These are phyloP conservation scores for Xylariaceae sp. DNA, from an alignment of 2,329 filamentous ascomycete species.

Conservation along the genomic window DNA sequence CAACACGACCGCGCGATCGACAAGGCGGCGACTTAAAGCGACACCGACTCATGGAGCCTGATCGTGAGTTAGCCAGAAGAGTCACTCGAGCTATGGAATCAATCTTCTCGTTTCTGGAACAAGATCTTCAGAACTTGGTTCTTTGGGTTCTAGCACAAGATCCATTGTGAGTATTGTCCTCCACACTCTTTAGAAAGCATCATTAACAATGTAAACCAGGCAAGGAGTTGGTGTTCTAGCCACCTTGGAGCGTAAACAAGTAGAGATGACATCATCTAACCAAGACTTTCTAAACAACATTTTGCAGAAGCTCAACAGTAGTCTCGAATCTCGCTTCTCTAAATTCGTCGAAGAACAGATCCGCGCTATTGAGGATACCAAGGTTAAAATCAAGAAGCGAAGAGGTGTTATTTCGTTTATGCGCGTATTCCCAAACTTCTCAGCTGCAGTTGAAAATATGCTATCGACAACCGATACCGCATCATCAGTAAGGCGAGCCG, in stretches of 20 bases:
- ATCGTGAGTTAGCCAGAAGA: slow-evolving; percentile 82
- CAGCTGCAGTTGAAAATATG: slow-evolving; percentile 83
- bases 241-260: slow-evolving; percentile 77
- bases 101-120: slow-evolving; percentile 81
- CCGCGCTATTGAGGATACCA: slow-evolving; percentile 94
- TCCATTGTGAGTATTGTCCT: slow-evolving; percentile 70
- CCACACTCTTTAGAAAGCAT: background rate
- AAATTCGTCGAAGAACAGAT: slow-evolving; percentile 96
- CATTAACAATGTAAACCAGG: slow-evolving; percentile 48
- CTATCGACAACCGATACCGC: slow-evolving; percentile 63
- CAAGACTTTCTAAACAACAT: slow-evolving; percentile 87
- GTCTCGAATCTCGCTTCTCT: slow-evolving; percentile 76
- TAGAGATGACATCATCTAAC: slow-evolving; percentile 84
- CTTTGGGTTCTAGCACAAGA: slow-evolving; percentile 84
- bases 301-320: slow-evolving; percentile 79
- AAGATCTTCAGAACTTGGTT: slow-evolving; percentile 77
- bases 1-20: slow-evolving; percentile 69
- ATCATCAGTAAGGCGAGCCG: slow-evolving; percentile 72
- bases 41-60: slow-evolving; percentile 83
- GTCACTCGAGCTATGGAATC: slow-evolving; percentile 89
- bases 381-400: slow-evolving; percentile 98
- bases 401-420: slow-evolving; percentile 97
- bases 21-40: slow-evolving; percentile 74
- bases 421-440: slow-evolving; percentile 88
- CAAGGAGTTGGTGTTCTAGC: slow-evolving; percentile 90